Conservation (phyloP, 2,329 filamentous ascomycete genomes). For the Colletotrichum phormii region DNA sequence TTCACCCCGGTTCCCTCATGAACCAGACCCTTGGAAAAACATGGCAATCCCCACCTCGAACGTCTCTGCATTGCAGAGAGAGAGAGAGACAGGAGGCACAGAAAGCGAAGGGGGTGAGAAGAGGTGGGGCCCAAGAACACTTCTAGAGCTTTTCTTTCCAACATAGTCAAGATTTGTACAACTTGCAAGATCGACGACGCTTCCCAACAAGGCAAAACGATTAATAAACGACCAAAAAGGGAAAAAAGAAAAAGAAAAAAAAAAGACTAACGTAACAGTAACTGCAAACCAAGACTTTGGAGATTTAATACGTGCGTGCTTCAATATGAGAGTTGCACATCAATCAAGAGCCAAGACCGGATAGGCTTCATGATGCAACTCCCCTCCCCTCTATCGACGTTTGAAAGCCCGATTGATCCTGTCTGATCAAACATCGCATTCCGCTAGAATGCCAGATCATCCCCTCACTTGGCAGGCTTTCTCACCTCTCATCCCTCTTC, state of each 20-base stretch:
- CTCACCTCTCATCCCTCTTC: background rate
- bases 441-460: slow-evolving; percentile 12
- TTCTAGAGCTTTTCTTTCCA: background rate
- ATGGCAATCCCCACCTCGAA: background rate
- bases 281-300: background rate
- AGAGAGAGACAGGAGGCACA: background rate
- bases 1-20: background rate
- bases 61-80: background rate
- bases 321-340: no score
- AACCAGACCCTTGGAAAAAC: background rate
- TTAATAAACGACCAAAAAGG: background rate
- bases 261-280: background rate
- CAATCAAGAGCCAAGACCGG: background rate
- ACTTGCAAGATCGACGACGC: background rate
- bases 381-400: background rate
- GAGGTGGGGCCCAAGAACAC: background rate
- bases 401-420: background rate
- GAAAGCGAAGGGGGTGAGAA: background rate
- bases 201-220: background rate
- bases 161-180: background rate
- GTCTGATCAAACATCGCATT: background rate
- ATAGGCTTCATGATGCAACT: background rate
- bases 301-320: background rate
- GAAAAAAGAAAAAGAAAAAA: background rate
- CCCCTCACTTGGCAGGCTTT: background rate